A percentile compares a stretch with the other conserved stretches of the same genome.
Conservation (phyloP, 176 grass and related monocot genomes). For the Neostapfia colusana region DNA sequence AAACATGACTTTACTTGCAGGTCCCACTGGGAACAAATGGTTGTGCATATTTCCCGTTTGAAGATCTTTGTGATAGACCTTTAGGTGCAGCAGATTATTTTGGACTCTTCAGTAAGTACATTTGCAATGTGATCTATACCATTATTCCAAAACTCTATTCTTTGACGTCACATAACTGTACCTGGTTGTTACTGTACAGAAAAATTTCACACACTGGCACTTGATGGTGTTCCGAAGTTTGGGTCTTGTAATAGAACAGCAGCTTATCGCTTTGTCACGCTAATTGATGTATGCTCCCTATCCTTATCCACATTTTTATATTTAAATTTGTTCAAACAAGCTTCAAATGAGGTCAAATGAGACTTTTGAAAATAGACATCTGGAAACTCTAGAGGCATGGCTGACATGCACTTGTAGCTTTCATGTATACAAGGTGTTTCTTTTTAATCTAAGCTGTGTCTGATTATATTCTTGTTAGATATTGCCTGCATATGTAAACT, state of each 20-base stretch:
- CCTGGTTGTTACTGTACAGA: constrained; percentile 45
- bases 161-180: constrained; percentile 6
- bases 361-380: background rate
- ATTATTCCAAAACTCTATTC: background rate
- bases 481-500: background rate
- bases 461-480: constrained; percentile 3
- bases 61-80: constrained; percentile 91
- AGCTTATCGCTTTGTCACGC: constrained; percentile 88
- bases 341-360: background rate
- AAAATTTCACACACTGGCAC: constrained; percentile 82
- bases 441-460: background rate
- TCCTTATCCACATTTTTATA: constrained; percentile 1
- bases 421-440: background rate
- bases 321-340: constrained; percentile 5
- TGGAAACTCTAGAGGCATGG: background rate
- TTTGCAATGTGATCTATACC: background rate
- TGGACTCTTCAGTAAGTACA: constrained; percentile 84
- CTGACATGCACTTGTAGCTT: background rate
- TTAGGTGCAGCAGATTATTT: constrained; percentile 95
- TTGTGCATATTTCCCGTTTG: constrained; percentile 89
- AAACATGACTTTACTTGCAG: constrained; percentile 43
- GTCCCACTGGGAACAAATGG: constrained; percentile 81
- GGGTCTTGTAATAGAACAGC: constrained; percentile 74
- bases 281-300: constrained; percentile 72
- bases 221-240: constrained; percentile 88